These are phyloP conservation scores for Gaertneriomyces sp. DNA, from an alignment of 192 early-diverging fungal genomes.

Conservation along the genomic window DNA sequence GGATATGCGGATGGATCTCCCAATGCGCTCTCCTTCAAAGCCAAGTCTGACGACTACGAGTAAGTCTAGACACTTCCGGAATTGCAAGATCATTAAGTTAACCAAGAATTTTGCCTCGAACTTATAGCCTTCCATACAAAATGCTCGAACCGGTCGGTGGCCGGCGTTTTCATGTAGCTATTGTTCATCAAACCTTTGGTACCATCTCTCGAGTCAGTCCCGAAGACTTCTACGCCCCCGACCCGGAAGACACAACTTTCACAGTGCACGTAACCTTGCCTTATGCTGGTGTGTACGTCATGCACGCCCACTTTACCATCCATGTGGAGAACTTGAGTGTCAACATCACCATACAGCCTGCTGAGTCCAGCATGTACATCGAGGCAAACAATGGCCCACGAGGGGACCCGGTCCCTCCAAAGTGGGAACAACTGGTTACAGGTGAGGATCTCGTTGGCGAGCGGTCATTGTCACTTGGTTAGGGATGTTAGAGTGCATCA, in stretches of 20 bases:
- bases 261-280: constrained; percentile 14
- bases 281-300: constrained; percentile 16
- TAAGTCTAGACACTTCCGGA: too few relatives aligned
- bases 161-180: constrained; percentile 10
- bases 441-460: too few relatives aligned
- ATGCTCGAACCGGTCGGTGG: constrained; percentile 16
- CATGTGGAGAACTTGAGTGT: constrained; percentile 2
- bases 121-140: not conserved
- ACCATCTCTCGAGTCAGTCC: constrained; percentile 15
- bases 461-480: not conserved
- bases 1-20: not conserved
- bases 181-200: constrained; percentile 20
- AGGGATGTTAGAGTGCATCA: not conserved
- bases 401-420: too few relatives aligned
- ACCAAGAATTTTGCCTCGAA: too few relatives aligned
- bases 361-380: constrained; percentile 6
- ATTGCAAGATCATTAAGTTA: too few relatives aligned
- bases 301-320: constrained; percentile 18
- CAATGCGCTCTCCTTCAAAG: constrained; percentile 15
- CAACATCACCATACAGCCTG: constrained; percentile 9
- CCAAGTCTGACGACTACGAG: constrained; percentile 7
- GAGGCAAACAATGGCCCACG: not conserved
- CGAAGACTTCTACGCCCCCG: constrained; percentile 4
- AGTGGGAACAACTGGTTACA: too few relatives aligned
- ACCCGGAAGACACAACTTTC: constrained; percentile 7